Base-by-base conservation (phyloP, 768 basidiomycete species). In the Tylopilus vinaceipallidus region DNA sequence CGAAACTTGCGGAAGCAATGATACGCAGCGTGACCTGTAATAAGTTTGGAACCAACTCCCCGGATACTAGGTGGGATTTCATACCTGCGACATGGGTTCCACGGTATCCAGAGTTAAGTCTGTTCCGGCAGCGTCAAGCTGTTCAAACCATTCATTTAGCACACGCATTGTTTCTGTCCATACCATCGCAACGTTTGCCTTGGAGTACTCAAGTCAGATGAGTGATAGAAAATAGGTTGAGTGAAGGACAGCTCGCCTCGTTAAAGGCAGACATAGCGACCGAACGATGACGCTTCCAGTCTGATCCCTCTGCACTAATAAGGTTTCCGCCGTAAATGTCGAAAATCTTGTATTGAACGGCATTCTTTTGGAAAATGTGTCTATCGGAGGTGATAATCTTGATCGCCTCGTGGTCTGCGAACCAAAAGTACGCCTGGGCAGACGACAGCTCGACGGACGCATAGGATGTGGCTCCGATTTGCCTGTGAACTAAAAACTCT, bases 241-340 rank as follows among this genome's bases (percentile, higher is more conserved):
- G 23, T 27, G n/a, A n/a, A n/a, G 13, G 10, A 24, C 13, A 13
- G 38, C 60, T 39, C 47, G 66, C 78, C 63, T 79, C 78, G 39
- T 71, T 77, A 60, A 80, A 80, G 1, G 78, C 78, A 11, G 75
- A 71, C 44, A 74, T 77, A 17, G 75, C 65, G 1, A 76, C 65
- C 10, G 60, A 61, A 35, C 75, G 67, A 52, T 78, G 77, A 3
- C 75, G 66, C 41, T 74, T 73, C 77, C 78, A 80, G n/a, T 74
- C 71, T 0, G 70, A 44, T 6, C 72, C 75, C 41, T 77, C 77
- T 0, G 60, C 57, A 6, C 71, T 69, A 23, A 80, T 58, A 4
- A 81, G 50, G 54, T 75, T 80, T 24, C 49, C 52, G 1, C 79
- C 79, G 20, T 75, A 77, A 36, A 79, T 69, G 39, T 75, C 73